Evolutionary conservation across 371 early-diverging fungal genomes (phyloP), one percentile per base, ranked within the genome.

Genomic region (Blakeslea trispora): DNA sequence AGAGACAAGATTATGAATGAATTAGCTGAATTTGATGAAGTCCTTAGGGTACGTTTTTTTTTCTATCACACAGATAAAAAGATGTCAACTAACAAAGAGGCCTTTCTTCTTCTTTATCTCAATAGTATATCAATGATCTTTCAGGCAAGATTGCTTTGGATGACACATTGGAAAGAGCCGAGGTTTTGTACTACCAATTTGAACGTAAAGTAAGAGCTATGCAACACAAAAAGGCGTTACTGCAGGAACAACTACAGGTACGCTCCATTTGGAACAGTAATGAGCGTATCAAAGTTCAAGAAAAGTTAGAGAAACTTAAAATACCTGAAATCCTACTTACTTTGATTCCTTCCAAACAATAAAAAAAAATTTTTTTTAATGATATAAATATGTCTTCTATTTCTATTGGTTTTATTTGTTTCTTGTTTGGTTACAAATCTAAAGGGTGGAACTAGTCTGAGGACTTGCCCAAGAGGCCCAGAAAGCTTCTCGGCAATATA

Each of bases 81-180:
- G n/a, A n/a, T n/a, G n/a, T n/a, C n/a, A n/a, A n/a, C n/a, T n/a
- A n/a, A 41, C 0, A 23, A 3, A 14, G 3, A 35, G 43, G 19
- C 6, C 37, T 42, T 53, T 21, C 34, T 35, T 45, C 54, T 46
- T 18, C 42, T 41, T 42, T 53, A 50, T 24, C 57, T 41, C 19
- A 44, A 34, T 71, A 90, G 89, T 96, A 88, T 61, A 84, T 93
- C 41, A 95, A 95, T 71, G 94, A 95, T 54, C 72, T 94, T 19
- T 83, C 91, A 13, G 87, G 81, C 43, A 82, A 84, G 2, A 88
- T 95, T 17, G 80, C 88, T 21, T 66, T 95, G 35, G 85, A 89
- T 28, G 79, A 82, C n/a, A 85, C 89, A 1, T 75, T 96, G 13
- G 75, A 85, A 59, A 81, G 88, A 13, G 91, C 95, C 3, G 94